These are phyloP conservation scores for Syzygium jambos DNA, from an alignment of 345 rosid species.

Conservation along the genomic window DNA sequence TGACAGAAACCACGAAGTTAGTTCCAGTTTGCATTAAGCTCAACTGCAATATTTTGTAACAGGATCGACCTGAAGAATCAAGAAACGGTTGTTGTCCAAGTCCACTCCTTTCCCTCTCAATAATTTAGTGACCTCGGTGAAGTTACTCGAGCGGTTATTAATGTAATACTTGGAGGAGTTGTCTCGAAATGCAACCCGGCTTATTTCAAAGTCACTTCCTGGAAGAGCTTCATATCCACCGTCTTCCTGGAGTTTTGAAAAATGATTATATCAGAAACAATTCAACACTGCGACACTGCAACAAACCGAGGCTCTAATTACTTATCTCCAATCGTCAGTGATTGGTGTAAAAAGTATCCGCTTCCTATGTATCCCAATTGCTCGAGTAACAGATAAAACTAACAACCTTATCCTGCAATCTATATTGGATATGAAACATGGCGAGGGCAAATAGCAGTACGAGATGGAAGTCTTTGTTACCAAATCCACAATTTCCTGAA, in stretches of 20 bases:
- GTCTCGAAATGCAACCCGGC: conserved; percentile 88
- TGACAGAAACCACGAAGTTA: conserved; percentile 7
- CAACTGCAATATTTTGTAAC: neutral
- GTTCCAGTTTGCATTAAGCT: neutral
- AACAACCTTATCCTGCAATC: neutral
- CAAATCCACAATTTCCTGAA: conserved; percentile 90
- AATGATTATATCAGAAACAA: neutral
- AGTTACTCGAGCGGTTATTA: conserved; percentile 73
- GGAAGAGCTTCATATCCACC: conserved; percentile 77
- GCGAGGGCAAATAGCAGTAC: neutral
- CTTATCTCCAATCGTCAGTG: neutral
- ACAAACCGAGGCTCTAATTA: neutral
- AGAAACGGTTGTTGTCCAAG: conserved; percentile 95
- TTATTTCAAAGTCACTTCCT: conserved; percentile 84
- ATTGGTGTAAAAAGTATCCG: neutral
- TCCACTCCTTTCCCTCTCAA: conserved; percentile 95
- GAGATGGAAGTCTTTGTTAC: conserved; percentile 18
- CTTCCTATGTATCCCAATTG: neutral
- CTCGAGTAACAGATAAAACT: neutral
- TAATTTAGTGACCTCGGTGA: conserved; percentile 88
- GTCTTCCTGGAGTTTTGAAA: conserved; percentile 47
- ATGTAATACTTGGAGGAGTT: conserved; percentile 94
- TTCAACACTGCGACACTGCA: neutral
- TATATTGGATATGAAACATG: neutral
- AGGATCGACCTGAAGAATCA: conserved; percentile 81